Base-by-base conservation (phyloP, 768 basidiomycete genomes). In the Boletus eberwhitei region DNA sequence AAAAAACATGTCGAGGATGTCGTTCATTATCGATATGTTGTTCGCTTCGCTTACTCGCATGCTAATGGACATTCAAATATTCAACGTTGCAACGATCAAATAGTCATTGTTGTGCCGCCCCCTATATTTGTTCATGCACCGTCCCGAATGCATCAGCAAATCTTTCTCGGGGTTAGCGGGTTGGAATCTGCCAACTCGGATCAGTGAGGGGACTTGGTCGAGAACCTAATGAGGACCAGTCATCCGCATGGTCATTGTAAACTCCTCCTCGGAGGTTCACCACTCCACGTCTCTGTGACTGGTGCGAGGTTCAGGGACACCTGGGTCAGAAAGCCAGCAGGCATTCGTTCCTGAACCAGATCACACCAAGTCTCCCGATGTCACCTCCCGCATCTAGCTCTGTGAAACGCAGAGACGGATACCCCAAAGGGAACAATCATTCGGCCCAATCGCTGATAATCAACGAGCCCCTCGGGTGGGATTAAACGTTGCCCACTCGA, bases 41-140 rank as follows among this genome's bases (percentile, higher is more conserved):
- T 24, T 45, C 43, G 29, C 24, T 38, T 43, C 6, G 19, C 40
- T 53, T 55, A 29, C 42, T 63, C 50, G 36, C 50, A 34, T 19
- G 13, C 29, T 32, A 58, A 39, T n/a, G n/a, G n/a, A n/a, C n/a
- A n/a, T n/a, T n/a, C n/a, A n/a, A n/a, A n/a, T n/a, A n/a, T n/a
- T n/a, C n/a, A n/a, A n/a, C n/a, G n/a, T n/a, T n/a, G n/a, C n/a
- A n/a, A n/a, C n/a, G n/a, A n/a, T n/a, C n/a, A n/a, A n/a, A n/a
- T n/a, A n/a, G n/a, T n/a, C n/a, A n/a, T n/a, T n/a, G n/a, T n/a
- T n/a, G n/a, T n/a, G n/a, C n/a, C n/a, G n/a, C n/a, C n/a, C n/a
- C n/a, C n/a, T n/a, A n/a, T n/a, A n/a, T n/a, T n/a, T 31, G 17
- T 26, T 40, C 29, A 14, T n/a, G 32, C 16, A 40, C 29, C 24